Base-by-base conservation (phyloP, 768 basidiomycete genomes). In the Russula foetens region DNA sequence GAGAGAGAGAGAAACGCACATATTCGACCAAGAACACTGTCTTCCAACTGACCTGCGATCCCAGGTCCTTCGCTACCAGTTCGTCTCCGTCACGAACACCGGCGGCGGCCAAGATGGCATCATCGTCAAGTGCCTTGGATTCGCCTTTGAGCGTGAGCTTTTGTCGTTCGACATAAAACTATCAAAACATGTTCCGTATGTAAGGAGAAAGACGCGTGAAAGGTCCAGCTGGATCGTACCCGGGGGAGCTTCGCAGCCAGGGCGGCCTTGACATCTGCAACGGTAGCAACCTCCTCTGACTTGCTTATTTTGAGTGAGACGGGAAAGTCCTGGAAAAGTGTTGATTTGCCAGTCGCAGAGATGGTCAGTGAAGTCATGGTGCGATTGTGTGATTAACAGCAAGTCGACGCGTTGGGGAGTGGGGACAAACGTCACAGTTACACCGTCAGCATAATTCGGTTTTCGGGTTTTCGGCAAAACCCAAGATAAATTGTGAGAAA, bases 1-100 rank as follows among this genome's bases (percentile, higher is more conserved):
- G 39, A 28, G 19, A 7, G n/a, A 24, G 31, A 31, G 9, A 23
- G 28, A 38, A 11, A 74, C 93, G 69, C 74, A 95, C 95, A 69
- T 98, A 99, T 95, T 99, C 97, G 53, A 89, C 76, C 52, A 98
- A 70, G 72, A 92, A 98, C 19, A 98, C 92, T 0, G 88, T 89
- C 67, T 79, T 80, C 90, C 95, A 98, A 67, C 83, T 80, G 47
- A 96, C 76, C 72, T 99, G 97, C 7, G 87, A 81, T 0, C 97
- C 97, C 31, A 98, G 75, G 72, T 98, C 97, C 72, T 97, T 97
- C 60, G 94, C 78, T 39, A 79, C 72, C 39, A 98, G 67, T 60
- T 86, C 84, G n/a, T 78, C 79, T 11, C 81, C 85, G 21, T 85
- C 79, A 11, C 67, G 68, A 4, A 91, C 70, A 0, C 81, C 82